These are phyloP conservation scores for Fusarium sp. DNA, from an alignment of 2,329 filamentous ascomycete genomes.

Conservation along the genomic window DNA sequence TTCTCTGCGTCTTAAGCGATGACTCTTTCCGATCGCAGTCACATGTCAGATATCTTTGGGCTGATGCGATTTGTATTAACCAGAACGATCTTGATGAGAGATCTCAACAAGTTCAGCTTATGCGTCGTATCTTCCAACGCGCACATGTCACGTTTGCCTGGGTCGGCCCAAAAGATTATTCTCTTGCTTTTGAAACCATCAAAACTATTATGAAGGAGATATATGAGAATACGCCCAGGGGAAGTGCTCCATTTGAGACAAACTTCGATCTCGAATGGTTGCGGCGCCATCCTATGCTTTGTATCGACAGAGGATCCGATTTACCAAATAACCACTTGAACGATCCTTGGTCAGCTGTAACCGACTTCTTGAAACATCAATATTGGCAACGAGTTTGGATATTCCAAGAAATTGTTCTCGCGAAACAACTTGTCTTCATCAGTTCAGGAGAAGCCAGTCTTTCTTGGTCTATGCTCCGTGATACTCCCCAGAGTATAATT, in stretches of 20 bases:
- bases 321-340: neutral
- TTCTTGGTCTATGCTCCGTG: neutral
- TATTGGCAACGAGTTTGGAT: slow-evolving; percentile 7
- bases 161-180: neutral
- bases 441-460: neutral
- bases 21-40: neutral
- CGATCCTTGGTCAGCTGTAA: neutral
- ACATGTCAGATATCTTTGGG: neutral
- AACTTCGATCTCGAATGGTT: neutral
- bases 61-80: slow-evolving; percentile 4
- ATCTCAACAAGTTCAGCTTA: slow-evolving; percentile 11
- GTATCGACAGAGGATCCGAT: neutral
- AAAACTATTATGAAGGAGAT: neutral
- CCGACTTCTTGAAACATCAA: neutral
- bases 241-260: neutral
- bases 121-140: neutral
- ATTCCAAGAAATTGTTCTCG: slow-evolving; percentile 5
- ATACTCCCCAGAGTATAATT: neutral
- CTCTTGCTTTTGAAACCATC: neutral
- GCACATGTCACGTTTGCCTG: neutral
- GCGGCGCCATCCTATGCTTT: neutral
- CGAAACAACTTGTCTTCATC: neutral
- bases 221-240: neutral
- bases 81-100: neutral
- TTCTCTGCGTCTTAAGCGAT: neutral